A percentile compares a stretch with the other conserved stretches of the same genome.
Conservation (phyloP, 1,139 yeast genomes). For the Lodderomyces jiufengensis region DNA sequence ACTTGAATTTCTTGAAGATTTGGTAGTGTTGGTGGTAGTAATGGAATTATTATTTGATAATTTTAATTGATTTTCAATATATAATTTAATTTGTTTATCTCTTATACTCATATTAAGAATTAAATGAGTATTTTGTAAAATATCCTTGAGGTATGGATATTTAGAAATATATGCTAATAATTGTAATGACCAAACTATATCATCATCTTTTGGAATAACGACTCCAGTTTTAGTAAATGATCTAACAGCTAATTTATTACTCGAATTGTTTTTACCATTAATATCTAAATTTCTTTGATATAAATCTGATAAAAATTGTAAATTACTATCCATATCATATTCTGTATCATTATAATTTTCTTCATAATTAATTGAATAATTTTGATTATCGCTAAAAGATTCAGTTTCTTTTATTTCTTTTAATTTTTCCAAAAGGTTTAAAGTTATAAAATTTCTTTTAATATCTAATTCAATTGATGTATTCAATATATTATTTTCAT, state of each 20-base stretch:
- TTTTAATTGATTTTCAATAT: constrained; percentile 37
- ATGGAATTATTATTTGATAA: too few species aligned
- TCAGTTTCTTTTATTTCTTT: constrained; percentile 38
- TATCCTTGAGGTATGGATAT: constrained; percentile 74
- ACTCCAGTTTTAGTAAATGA: constrained; percentile 67
- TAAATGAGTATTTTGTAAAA: constrained; percentile 67
- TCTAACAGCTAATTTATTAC: constrained; percentile 50
- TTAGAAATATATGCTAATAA: constrained; percentile 89
- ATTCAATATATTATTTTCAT: not conserved
- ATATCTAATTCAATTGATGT: not conserved
- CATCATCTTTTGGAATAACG: constrained; percentile 85
- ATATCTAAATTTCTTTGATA: constrained; percentile 38
- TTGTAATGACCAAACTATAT: constrained; percentile 90
- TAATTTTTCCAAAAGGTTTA: constrained; percentile 27
- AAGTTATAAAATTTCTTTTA: constrained; percentile 2
- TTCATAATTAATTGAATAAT: constrained; percentile 21
- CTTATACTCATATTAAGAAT: constrained; percentile 53
- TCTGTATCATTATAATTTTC: constrained; percentile 33
- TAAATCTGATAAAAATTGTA: constrained; percentile 41
- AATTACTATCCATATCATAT: constrained; percentile 43
- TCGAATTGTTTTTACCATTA: constrained; percentile 19
- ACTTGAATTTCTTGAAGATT: too few species aligned
- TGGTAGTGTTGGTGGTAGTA: too few species aligned
- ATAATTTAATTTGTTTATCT: constrained; percentile 40
- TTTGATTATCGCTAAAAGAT: constrained; percentile 28